Percentiles rank a stretch among this genome's conserved stretches.
phyloP scores from a whole-genome alignment of 805 yeast species.

The Metschnikowia arizonensis region DNA sequence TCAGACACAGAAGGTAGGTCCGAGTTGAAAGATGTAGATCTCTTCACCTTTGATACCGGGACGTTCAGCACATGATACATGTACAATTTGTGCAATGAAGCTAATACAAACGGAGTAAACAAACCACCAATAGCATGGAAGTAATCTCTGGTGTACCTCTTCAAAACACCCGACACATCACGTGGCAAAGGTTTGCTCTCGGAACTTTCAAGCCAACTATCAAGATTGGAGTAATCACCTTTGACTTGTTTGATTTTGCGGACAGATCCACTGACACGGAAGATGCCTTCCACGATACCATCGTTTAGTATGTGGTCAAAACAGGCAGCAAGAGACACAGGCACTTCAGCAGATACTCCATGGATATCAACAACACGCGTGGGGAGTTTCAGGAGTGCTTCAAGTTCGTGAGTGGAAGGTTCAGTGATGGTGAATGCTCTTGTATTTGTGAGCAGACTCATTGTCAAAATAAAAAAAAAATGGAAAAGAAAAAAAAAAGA shows the following conservation, averaged over 20 bases:
- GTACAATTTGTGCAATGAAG: slow-evolving; percentile 10
- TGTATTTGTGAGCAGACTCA: background rate
- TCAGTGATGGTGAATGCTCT: background rate
- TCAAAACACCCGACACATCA: slow-evolving; percentile 28
- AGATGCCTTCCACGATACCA: slow-evolving; percentile 26
- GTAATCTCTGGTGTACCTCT: slow-evolving; percentile 21
- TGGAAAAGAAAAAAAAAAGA: no score
- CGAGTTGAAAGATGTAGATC: slow-evolving; percentile 10
- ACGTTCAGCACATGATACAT: slow-evolving; percentile 3
- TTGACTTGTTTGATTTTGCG: slow-evolving; percentile 22
- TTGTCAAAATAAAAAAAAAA: background rate
- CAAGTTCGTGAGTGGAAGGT: slow-evolving; percentile 1
- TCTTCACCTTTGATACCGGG: slow-evolving; percentile 10
- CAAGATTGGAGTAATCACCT: slow-evolving; percentile 16
- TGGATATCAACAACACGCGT: slow-evolving; percentile 2
- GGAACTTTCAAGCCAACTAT: slow-evolving; percentile 19
- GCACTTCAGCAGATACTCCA: slow-evolving; percentile 12
- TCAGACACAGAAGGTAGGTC: slow-evolving; percentile 10
- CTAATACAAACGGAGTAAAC: slow-evolving; percentile 7
- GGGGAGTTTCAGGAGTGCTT: slow-evolving; percentile 2
- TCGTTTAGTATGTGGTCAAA: slow-evolving; percentile 19
- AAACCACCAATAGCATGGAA: slow-evolving; percentile 14
- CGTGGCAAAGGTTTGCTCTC: slow-evolving; percentile 18
- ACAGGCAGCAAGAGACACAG: slow-evolving; percentile 21
- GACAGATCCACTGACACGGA: slow-evolving; percentile 31